Base-by-base conservation (phyloP, 371 early-diverging fungal genomes). In the Entomophthora muscae region DNA sequence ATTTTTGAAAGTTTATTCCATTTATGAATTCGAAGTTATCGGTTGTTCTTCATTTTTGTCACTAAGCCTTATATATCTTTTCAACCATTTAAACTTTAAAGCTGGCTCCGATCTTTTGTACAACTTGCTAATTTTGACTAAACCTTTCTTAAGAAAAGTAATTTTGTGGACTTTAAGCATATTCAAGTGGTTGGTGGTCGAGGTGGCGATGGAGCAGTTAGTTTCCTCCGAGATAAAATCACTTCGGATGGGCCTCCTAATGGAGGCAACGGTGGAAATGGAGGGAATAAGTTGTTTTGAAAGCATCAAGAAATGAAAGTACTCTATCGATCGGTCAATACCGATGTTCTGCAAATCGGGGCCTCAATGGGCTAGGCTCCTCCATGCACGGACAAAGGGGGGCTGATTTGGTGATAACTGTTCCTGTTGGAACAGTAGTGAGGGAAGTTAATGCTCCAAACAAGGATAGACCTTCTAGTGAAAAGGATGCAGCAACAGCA, bases 391-490 rank as follows among this genome's bases (percentile, higher is more conserved):
- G 98, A 1, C 73, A 72, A 29, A 75, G 78, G 26, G 95, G 91
- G 2, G 72, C 80, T 21, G 83, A 87, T 69, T 64, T 89, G 22
- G 75, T 89, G 30, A 81, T 97, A 55, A 69, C 78, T 53, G 89
- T 97, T n/a, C 98, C 98, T 12, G 73, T 90, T 27, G 98, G 98
- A 1, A 95, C 98, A 13, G 69, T 89, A 22, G 81, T 97, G 17
- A 79, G 87, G n/a, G 85, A 92, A 69, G 67, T 89, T 0, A 68
- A 66, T 21, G 64, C 72, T 2, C 66, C 68, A 5, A n/a, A n/a
- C n/a, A n/a, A n/a, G n/a, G n/a, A n/a, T n/a, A n/a, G n/a, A n/a
- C n/a, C n/a, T n/a, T n/a, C n/a, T n/a, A 65, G 67, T 30, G 58
- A 61, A 58, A 57, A n/a, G 22, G n/a, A n/a, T n/a, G n/a, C n/a